Conservation (phyloP, 768 basidiomycete species). For the Paxillus rubicundulus region DNA sequence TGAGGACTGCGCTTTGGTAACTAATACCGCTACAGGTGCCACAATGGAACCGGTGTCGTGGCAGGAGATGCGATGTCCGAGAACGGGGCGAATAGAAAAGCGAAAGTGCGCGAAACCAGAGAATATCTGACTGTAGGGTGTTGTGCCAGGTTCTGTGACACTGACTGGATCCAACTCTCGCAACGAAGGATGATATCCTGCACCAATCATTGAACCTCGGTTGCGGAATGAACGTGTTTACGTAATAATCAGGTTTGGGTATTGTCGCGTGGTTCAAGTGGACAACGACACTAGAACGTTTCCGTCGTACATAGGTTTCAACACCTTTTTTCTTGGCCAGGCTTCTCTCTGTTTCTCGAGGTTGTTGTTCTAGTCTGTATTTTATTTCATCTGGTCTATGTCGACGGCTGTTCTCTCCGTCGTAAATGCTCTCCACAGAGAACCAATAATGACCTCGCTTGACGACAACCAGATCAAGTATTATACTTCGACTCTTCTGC, state of each 20-base stretch:
- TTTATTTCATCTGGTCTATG: conserved; percentile 33
- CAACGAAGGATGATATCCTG: no score
- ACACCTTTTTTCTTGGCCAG: conserved; percentile 5
- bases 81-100: conserved; percentile 74
- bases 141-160: not conserved
- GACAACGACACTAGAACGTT: not conserved
- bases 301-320: not conserved
- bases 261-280: not conserved
- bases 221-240: not conserved
- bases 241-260: not conserved
- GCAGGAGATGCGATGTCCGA: conserved; percentile 88
- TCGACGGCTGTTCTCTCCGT: conserved; percentile 63
- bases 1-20: not conserved
- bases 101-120: conserved; percentile 88
- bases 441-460: conserved; percentile 53
- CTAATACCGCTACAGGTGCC: conserved; percentile 46
- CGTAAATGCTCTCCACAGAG: conserved; percentile 56
- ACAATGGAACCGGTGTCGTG: conserved; percentile 86
- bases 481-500: conserved; percentile 11
- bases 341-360: conserved; percentile 4
- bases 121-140: conserved; percentile 38
- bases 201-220: not conserved
- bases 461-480: conserved; percentile 70
- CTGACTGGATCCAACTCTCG: not conserved
- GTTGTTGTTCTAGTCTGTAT: conserved; percentile 24